phyloP scores from a whole-genome alignment of 2,329 filamentous ascomycete genomes.

The Plectosphaerella cucumerina region DNA sequence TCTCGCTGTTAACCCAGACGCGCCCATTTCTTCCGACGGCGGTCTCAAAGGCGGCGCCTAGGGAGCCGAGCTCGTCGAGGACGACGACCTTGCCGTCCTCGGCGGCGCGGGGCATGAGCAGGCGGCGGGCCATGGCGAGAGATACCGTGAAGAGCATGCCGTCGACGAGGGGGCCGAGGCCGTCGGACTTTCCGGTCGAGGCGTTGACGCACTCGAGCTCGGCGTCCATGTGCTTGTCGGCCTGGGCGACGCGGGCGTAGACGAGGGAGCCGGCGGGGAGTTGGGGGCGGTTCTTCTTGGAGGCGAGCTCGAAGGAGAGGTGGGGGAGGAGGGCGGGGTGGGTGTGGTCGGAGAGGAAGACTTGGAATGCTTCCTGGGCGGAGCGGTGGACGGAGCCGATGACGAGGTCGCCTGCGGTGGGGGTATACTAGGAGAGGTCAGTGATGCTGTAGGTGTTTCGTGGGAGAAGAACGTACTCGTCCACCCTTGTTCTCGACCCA shows the following conservation, averaged over 20 bases:
- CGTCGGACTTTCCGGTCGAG: constrained; percentile 82
- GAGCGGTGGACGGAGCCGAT: constrained; percentile 81
- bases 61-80: constrained; percentile 71
- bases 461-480: constrained; percentile 46
- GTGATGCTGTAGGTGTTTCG: constrained; percentile 18
- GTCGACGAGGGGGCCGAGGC: constrained; percentile 75
- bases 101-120: constrained; percentile 62
- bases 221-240: constrained; percentile 78
- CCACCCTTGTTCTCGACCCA: constrained; percentile 71
- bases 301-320: constrained; percentile 87
- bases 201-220: constrained; percentile 89
- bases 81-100: constrained; percentile 65
- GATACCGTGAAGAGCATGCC: constrained; percentile 86
- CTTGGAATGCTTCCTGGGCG: constrained; percentile 73
- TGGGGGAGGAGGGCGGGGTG: constrained; percentile 71
- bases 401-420: constrained; percentile 77
- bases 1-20: constrained; percentile 85
- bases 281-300: constrained; percentile 84
- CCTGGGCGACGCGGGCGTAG: constrained; percentile 78
- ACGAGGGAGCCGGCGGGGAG: constrained; percentile 73
- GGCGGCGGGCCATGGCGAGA: constrained; percentile 72
- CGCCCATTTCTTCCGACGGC: constrained; percentile 89
- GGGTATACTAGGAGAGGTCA: constrained; percentile 61
- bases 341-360: constrained; percentile 65
- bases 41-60: constrained; percentile 85